Base-by-base conservation (phyloP, 495 filamentous ascomycete genomes). In the Annulohypoxylon bovei region DNA sequence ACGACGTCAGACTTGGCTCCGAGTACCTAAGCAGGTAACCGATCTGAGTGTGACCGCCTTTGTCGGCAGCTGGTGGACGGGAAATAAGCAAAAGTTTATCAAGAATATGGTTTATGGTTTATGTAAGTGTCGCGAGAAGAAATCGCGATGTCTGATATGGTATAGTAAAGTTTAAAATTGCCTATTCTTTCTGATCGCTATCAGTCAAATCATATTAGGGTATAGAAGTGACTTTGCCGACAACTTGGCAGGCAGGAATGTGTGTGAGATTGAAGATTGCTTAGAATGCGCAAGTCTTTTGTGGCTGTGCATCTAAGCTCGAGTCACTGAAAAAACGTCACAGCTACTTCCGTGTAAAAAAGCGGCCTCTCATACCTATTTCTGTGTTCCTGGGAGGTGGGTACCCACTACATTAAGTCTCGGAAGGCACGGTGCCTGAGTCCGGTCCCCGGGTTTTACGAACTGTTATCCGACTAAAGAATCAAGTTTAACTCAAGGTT, bases 1-100 rank as follows among this genome's bases (percentile, higher is more conserved):
- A 72, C 70, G 54, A 72, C 65, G 70, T 72, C 70, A 72, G 70
- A 68, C 16, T 55, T 54, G 25, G 47, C 56, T 40, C 18, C 39
- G 32, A 32, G 25, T 55, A 47, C 44, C 44, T 47, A 47, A 22
- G 20, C 30, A 59, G 62, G 33, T 35, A 67, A 16, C 11, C 44
- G 52, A 61, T 64, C 60, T 67, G 59, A 67, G 27, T 57, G 57
- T 67, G 62, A 66, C 60, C 39, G 28, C 56, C 39, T 53, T 56
- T 18, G 27, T 9, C 53, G 20, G 35, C 28, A 56, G 18, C 18
- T 14, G 53, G 33, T 39, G 25, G 11, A 18, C 18, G 40, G 23
- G 12, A n/a, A 33, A 18, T 30, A 30, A 42, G 1, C 0, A 30
- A 57, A 46, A 28, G n/a, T 37, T 47, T 0, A n/a, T 28, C 16